These are phyloP conservation scores for Wallacemonas collosoma DNA, from an alignment of 208 protist genomes.

Conservation along the genomic window DNA sequence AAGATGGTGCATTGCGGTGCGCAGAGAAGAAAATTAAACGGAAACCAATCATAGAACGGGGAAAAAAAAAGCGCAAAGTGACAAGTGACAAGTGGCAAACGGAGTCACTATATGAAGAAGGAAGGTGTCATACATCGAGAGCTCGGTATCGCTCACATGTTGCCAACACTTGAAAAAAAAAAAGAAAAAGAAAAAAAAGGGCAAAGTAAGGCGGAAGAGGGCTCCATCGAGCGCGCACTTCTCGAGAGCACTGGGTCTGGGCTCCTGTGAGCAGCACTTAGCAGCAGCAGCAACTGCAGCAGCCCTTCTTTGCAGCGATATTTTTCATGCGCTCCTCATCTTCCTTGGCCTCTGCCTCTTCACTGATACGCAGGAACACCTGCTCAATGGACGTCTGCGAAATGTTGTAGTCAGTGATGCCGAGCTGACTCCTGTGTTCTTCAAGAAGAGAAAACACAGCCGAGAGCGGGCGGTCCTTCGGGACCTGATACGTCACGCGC, in stretches of 20 bases:
- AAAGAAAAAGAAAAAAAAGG: constrained; percentile 21
- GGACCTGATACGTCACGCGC: constrained; percentile 52
- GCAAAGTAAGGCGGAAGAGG: not conserved
- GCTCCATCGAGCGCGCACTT: too few relatives aligned
- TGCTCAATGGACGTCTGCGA: constrained; percentile 85
- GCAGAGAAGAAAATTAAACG: too few relatives aligned
- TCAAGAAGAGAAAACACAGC: constrained; percentile 49
- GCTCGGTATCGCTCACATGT: too few relatives aligned
- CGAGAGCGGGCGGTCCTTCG: constrained; percentile 35
- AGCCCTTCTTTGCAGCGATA: constrained; percentile 18
- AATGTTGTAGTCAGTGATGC: constrained; percentile 78
- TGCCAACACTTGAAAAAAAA: constrained; percentile 2
- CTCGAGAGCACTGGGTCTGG: too few relatives aligned
- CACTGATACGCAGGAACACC: constrained; percentile 85
- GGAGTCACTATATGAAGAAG: too few relatives aligned
- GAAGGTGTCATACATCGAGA: too few relatives aligned
- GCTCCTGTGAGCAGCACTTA: not conserved
- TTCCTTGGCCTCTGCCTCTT: constrained; percentile 41
- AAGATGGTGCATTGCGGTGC: too few relatives aligned
- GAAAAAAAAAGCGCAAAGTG: not conserved
- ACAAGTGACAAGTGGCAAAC: too few relatives aligned
- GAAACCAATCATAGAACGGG: not conserved
- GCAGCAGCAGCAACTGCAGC: constrained; percentile 23
- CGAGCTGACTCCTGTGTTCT: constrained; percentile 31
- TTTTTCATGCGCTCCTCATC: constrained; percentile 29